Evolutionary conservation across 2,329 filamentous ascomycete genomes (phyloP).

Genomic region (Chaetoscypha palmicola): DNA sequence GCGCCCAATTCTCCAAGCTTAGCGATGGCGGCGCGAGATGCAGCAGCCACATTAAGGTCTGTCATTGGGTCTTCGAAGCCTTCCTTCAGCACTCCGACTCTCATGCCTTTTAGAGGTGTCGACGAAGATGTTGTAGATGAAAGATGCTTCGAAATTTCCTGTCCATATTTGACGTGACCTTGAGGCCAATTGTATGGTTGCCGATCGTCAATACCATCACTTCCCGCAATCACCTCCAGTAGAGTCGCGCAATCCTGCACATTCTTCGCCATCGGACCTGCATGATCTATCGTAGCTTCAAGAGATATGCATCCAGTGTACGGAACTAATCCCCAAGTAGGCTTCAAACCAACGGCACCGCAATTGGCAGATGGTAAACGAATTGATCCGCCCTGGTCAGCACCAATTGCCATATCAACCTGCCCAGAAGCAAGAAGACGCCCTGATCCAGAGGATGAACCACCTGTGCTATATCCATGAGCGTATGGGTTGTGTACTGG

Average conservation of each 20-base stretch:
- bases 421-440: conserved; percentile 39
- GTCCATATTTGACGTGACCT: conserved; percentile 21
- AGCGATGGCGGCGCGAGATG: conserved; percentile 34
- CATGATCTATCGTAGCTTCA: conserved; percentile 45
- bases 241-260: conserved; percentile 36
- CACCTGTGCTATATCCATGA: conserved; percentile 41
- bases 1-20: conserved; percentile 42
- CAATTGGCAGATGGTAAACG: conserved; percentile 23
- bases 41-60: conserved; percentile 33
- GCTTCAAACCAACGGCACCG: conserved; percentile 24
- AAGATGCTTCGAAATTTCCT: conserved; percentile 16
- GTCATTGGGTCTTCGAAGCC: conserved; percentile 37
- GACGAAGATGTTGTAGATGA: conserved; percentile 3
- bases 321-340: conserved; percentile 24
- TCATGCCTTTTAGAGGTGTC: conserved; percentile 29
- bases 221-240: conserved; percentile 41
- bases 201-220: conserved; percentile 42
- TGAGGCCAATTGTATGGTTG: conserved; percentile 32
- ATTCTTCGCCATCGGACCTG: conserved; percentile 37
- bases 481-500: conserved; percentile 37
- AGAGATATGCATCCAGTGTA: conserved; percentile 37
- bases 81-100: conserved; percentile 39
- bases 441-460: conserved; percentile 42
- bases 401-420: conserved; percentile 35
- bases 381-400: conserved; percentile 26